Evolutionary conservation across 192 early-diverging fungal species (phyloP).

Genomic region (Chytriomyces hyalinus): DNA sequence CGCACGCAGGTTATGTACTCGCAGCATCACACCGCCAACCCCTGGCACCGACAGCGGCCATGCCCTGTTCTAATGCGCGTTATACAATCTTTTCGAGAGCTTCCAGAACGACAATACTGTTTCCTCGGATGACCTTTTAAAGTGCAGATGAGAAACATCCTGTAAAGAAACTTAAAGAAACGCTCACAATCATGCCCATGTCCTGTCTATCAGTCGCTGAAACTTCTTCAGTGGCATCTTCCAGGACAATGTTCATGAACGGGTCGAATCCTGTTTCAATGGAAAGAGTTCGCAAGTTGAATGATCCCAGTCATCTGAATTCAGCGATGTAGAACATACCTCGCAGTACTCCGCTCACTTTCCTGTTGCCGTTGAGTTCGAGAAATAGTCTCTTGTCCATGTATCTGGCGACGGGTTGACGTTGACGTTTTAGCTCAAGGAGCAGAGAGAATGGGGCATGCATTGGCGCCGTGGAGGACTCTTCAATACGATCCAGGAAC

Average conservation of each 20-base stretch:
- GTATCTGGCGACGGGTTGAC: slow-evolving; percentile 48
- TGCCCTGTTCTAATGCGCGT: background rate
- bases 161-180: background rate
- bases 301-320: background rate
- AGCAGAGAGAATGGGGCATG: background rate
- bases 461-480: background rate
- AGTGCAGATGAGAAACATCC: background rate
- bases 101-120: slow-evolving; percentile 62
- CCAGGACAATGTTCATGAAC: slow-evolving; percentile 99
- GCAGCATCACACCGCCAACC: too few relatives aligned
- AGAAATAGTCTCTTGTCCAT: slow-evolving; percentile 95
- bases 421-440: background rate
- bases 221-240: slow-evolving; percentile 85
- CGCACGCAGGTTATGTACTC: too few relatives aligned
- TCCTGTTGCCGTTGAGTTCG: slow-evolving; percentile 88
- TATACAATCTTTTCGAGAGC: slow-evolving; percentile 55
- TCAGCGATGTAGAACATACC: slow-evolving; percentile 44
- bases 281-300: background rate
- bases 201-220: slow-evolving; percentile 66
- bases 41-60: too few relatives aligned
- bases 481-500: background rate
- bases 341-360: slow-evolving; percentile 92
- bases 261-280: slow-evolving; percentile 81
- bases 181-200: slow-evolving; percentile 86
- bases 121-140: slow-evolving; percentile 61